Conservation (phyloP, 176 grass and related monocot species). For the Oryza coarctata region DNA sequence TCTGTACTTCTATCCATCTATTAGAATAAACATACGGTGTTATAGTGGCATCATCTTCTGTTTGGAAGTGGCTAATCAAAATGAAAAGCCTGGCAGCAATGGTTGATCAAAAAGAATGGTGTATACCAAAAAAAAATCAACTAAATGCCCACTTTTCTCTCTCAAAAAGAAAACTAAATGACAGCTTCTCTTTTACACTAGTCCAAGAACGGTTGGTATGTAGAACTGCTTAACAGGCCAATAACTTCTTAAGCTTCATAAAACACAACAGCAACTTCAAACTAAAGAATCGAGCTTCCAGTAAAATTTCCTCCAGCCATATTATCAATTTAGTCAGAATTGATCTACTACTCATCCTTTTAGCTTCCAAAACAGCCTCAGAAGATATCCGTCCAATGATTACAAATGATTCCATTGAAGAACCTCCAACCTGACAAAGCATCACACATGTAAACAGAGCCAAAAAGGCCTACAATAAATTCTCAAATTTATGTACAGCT, state of each 20-base stretch:
- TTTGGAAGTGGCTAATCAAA: background rate
- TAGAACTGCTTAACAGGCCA: slow-evolving; percentile 28
- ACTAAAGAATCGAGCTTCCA: slow-evolving; percentile 47
- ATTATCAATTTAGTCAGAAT: slow-evolving; percentile 43
- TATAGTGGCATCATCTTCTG: background rate
- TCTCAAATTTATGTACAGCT: background rate
- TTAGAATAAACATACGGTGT: background rate
- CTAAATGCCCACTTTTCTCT: slow-evolving; percentile 5
- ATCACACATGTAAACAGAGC: slow-evolving; percentile 23
- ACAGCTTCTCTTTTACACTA: background rate
- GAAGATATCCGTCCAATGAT: slow-evolving; percentile 71
- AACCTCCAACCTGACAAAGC: slow-evolving; percentile 57
- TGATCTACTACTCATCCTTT: slow-evolving; percentile 42
- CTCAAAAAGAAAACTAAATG: background rate
- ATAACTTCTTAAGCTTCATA: slow-evolving; percentile 46
- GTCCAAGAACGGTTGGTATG: background rate
- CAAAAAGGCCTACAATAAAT: background rate
- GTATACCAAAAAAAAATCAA: slow-evolving; percentile 19
- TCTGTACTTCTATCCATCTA: slow-evolving; percentile 6
- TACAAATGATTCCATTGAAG: slow-evolving; percentile 66
- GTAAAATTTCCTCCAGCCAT: slow-evolving; percentile 67
- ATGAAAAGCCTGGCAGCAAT: background rate
- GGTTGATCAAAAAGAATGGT: slow-evolving; percentile 11
- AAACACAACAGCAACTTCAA: slow-evolving; percentile 54
- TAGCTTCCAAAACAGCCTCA: slow-evolving; percentile 72